Evolutionary conservation across 2,329 filamentous ascomycete genomes (phyloP).

Genomic region (Aspergillus transmontanensis): DNA sequence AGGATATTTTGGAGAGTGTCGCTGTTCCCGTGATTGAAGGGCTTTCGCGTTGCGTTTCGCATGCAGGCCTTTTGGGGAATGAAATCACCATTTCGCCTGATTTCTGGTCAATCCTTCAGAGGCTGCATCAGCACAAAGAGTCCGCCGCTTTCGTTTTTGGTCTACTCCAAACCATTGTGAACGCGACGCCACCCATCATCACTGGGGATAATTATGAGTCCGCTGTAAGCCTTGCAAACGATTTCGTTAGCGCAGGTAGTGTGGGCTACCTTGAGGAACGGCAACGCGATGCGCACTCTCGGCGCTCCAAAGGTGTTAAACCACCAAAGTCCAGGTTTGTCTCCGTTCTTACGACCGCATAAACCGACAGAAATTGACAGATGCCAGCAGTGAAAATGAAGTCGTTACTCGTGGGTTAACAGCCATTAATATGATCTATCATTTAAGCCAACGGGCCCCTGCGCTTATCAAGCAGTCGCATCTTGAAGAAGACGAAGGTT

Average conservation of each 20-base stretch:
- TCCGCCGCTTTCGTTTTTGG: conserved; percentile 79
- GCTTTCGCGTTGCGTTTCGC: conserved; percentile 75
- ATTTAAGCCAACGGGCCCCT: conserved; percentile 79
- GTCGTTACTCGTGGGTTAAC: conserved; percentile 76
- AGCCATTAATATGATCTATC: conserved; percentile 78
- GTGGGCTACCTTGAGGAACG: conserved; percentile 72
- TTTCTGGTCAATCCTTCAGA: conserved; percentile 89
- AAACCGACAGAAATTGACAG: conserved; percentile 9
- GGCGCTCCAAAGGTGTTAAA: conserved; percentile 57
- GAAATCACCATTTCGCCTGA: conserved; percentile 96
- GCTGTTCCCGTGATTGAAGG: conserved; percentile 77
- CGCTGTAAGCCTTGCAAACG: conserved; percentile 79
- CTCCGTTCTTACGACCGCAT: conserved; percentile 15
- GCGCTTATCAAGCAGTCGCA: conserved; percentile 90
- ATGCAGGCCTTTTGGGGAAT: conserved; percentile 75
- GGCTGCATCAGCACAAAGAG: conserved; percentile 68
- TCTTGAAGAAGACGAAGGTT: conserved; percentile 81
- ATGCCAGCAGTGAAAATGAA: conserved; percentile 62
- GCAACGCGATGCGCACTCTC: conserved; percentile 59
- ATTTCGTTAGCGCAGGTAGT: conserved; percentile 83
- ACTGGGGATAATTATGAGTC: conserved; percentile 96
- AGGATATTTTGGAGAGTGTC: conserved; percentile 74
- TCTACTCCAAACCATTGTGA: conserved; percentile 78
- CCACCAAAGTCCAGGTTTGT: conserved; percentile 57
- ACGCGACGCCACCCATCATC: conserved; percentile 74